Base-by-base conservation (phyloP, 2,329 filamentous ascomycete species). In the Nemania serpens region DNA sequence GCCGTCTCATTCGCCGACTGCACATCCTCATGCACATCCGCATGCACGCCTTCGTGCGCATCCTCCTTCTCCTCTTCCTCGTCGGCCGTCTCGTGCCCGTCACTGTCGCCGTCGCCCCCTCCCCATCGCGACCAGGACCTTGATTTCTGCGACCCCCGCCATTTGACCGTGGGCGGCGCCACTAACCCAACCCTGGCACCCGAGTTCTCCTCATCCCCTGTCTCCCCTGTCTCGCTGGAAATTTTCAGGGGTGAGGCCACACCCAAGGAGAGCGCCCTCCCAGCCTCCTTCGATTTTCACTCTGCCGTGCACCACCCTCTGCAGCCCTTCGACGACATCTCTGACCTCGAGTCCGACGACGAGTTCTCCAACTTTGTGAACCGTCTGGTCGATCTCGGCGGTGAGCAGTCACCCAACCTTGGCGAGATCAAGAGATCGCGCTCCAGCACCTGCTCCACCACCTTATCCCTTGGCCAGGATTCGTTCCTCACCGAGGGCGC, bases 91-190 rank as follows among this genome's bases (percentile, higher is more conserved):
- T 87, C 89, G 47, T 94, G 90, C 81, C 91, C 92, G 68, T 95
- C 92, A 61, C 86, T 95, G 66, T 96, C 92, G 29, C 92, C 93
- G 18, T 96, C 92, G 34, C 92, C 93, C 17, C 90, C 91, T 49
- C 91, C 91, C 33, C 88, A 91, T 47, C 87, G 87, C 1, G 89
- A 92, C 72, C 82, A 84, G 68, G 89, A 92, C 75, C 84, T 92
- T 68, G 89, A 92, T 77, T 96, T 95, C 75, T 97, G 94, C 77
- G 93, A 97, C 74, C 93, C 94, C 36, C 88, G 93, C 72, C 91
- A 96, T 73, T 80, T 97, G 66, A 96, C 91, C 18, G 91, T 97
- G 42, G 78, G 78, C 29, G 83, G 80, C 71, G 76, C 82, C 56
- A 75, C 80, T 63, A 82, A 80, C 69, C 75, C 81, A 41, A 81